Evolutionary conservation across 2,329 filamentous ascomycete species (phyloP).

Genomic region (Sclerotinia nivalis): DNA sequence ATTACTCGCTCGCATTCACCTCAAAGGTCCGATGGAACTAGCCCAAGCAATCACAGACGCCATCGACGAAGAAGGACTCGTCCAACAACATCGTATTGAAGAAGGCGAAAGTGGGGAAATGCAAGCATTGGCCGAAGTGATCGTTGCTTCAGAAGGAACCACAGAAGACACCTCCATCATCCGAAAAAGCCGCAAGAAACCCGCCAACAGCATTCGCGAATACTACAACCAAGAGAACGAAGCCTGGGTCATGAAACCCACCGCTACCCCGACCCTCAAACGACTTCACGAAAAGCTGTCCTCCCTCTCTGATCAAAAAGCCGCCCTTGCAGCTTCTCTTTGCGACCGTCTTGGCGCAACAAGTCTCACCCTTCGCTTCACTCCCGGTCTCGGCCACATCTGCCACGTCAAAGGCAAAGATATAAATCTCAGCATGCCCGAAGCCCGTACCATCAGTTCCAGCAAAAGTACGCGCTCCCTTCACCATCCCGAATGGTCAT

Average conservation of each 20-base stretch:
- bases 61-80: constrained; percentile 91
- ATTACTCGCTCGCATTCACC: constrained; percentile 59
- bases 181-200: constrained; percentile 45
- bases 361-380: constrained; percentile 80
- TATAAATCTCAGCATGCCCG: constrained; percentile 42
- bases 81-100: constrained; percentile 74
- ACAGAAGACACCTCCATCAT: constrained; percentile 55
- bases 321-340: constrained; percentile 59
- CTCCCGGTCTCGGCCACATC: constrained; percentile 82
- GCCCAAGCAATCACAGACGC: constrained; percentile 71
- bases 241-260: constrained; percentile 65
- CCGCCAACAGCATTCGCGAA: constrained; percentile 53
- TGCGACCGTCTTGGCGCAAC: constrained; percentile 60
- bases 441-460: constrained; percentile 63
- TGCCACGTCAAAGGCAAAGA: constrained; percentile 88
- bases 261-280: constrained; percentile 65
- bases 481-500: constrained; percentile 80
- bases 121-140: constrained; percentile 70
- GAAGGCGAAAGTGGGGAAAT: constrained; percentile 71
- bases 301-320: constrained; percentile 60
- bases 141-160: constrained; percentile 65
- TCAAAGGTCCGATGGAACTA: constrained; percentile 67
- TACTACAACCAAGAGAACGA: constrained; percentile 61
- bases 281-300: constrained; percentile 69
- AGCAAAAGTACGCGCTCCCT: constrained; percentile 85